Evolutionary conservation across 202 grass and related monocot genomes (phyloP).

Genomic region (Musa balbisiana): DNA sequence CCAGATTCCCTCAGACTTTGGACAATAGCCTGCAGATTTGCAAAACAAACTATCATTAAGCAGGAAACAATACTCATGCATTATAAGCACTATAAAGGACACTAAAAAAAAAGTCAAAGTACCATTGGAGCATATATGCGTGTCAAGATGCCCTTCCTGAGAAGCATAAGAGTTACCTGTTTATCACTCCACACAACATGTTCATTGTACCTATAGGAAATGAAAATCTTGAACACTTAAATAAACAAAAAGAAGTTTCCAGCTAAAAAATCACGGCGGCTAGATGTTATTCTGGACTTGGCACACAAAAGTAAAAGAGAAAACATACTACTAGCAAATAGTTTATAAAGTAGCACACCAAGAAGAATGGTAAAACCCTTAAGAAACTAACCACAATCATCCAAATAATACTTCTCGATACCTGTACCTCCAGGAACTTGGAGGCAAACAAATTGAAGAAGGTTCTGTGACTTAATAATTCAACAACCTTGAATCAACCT

Average conservation of each 20-base stretch:
- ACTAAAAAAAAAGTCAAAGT: conserved; percentile 8
- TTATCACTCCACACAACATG: conserved; percentile 75
- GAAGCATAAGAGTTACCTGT: conserved; percentile 67
- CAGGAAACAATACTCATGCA: not conserved
- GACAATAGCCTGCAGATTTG: conserved; percentile 50
- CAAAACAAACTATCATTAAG: conserved; percentile 1
- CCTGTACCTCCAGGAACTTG: no score
- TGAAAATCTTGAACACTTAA: not conserved
- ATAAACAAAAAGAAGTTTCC: not conserved
- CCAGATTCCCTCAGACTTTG: conserved; percentile 77
- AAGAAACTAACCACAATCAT: no score
- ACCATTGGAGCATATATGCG: conserved; percentile 93
- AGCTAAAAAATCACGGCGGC: not conserved
- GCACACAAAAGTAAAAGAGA: not conserved
- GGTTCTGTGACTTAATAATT: no score
- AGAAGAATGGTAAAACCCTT: not conserved
- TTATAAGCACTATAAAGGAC: not conserved
- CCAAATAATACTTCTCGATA: no score
- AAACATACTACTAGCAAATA: not conserved
- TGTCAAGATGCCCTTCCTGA: conserved; percentile 67
- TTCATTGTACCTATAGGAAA: conserved; percentile 67
- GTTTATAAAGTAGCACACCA: not conserved
- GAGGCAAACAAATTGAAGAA: no score
- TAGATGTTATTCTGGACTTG: not conserved
- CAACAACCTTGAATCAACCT: no score